Percentiles rank a stretch among this genome's conserved stretches.
Conservation (phyloP, 2,329 filamentous ascomycete species). For the Dactylonectria estremocensis region DNA sequence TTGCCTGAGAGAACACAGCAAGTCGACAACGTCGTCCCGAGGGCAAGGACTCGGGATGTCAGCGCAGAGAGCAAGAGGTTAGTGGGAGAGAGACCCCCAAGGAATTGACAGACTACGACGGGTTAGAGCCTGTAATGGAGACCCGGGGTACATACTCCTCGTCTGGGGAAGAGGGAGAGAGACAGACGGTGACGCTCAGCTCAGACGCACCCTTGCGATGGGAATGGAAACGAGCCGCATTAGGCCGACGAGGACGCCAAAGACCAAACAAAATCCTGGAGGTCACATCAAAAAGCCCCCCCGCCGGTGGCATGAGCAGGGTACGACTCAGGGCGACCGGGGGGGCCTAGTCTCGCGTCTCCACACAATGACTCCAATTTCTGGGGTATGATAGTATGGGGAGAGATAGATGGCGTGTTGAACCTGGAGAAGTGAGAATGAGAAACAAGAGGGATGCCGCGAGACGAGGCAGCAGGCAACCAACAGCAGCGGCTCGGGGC, state of each 20-base stretch:
- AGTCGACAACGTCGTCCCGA: background rate
- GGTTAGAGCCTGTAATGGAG: background rate
- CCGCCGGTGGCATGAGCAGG: background rate
- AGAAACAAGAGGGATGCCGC: background rate
- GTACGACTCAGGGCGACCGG: constrained; percentile 13
- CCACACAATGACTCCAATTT: constrained; percentile 25
- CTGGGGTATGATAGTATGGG: constrained; percentile 15
- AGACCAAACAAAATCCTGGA: constrained; percentile 6
- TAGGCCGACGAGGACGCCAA: constrained; percentile 10
- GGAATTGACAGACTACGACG: background rate
- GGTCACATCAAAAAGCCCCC: background rate
- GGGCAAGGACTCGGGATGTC: background rate
- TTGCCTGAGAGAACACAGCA: background rate
- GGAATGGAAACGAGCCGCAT: background rate
- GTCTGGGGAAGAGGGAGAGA: background rate
- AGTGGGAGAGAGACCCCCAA: too few species aligned
- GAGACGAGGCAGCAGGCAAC: background rate
- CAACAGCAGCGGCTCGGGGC: background rate
- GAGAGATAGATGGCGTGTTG: background rate
- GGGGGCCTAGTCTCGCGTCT: constrained; percentile 3
- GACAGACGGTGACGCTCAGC: constrained; percentile 15
- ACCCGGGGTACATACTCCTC: background rate
- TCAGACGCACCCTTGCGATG: background rate
- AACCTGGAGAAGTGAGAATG: background rate
- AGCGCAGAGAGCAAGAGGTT: background rate